Conservation (phyloP, 2,329 filamentous ascomycete species). For the Colletotrichum phormii region DNA sequence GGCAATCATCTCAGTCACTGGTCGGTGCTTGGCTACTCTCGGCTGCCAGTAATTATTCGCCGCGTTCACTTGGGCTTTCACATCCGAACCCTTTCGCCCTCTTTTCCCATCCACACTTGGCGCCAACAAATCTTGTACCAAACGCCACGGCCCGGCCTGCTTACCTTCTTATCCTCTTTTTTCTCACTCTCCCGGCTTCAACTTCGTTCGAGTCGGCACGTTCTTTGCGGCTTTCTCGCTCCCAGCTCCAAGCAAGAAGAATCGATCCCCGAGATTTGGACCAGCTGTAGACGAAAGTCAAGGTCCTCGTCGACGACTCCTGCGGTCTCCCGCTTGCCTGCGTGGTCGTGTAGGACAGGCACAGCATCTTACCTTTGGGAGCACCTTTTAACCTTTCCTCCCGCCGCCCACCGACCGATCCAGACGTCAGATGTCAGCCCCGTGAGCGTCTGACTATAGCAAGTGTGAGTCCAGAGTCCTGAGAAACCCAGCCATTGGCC, state of each 20-base stretch:
- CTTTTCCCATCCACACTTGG: constrained; percentile 15
- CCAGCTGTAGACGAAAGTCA: neutral
- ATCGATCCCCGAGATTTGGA: neutral
- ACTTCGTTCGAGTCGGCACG: constrained; percentile 11
- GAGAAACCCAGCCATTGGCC: neutral
- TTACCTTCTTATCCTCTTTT: constrained; percentile 1
- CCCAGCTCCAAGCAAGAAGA: neutral
- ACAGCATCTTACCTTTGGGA: constrained; percentile 12
- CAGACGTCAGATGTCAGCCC: constrained; percentile 32
- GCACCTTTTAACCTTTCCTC: constrained; percentile 25
- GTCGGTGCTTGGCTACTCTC: constrained; percentile 22
- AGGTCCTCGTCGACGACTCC: constrained; percentile 5
- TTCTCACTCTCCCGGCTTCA: neutral
- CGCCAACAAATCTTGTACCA: constrained; percentile 28
- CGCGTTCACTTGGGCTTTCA: constrained; percentile 25
- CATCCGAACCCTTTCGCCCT: constrained; percentile 20
- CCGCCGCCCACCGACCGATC: constrained; percentile 17
- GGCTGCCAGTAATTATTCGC: constrained; percentile 21
- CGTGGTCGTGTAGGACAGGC: constrained; percentile 23
- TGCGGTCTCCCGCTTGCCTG: constrained; percentile 17
- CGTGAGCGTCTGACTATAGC: constrained; percentile 19
- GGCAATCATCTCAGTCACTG: constrained; percentile 20
- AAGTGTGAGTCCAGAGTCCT: constrained; percentile 21
- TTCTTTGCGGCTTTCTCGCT: neutral
- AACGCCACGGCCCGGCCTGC: constrained; percentile 22